phyloP scores from a whole-genome alignment of 345 rosid genomes.

The Bruguiera parviflora region DNA sequence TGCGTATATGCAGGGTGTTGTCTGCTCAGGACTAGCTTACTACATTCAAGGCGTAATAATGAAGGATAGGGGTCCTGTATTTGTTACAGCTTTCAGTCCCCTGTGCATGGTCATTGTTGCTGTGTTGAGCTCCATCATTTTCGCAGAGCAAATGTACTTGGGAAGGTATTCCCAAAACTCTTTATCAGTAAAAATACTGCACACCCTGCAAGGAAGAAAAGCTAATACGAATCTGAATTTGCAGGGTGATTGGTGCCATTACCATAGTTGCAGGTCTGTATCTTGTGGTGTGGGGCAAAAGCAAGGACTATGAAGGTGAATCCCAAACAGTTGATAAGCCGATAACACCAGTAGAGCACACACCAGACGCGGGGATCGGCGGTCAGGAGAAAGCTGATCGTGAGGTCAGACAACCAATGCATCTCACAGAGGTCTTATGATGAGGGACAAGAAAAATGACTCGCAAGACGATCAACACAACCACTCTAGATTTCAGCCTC shows the following conservation, averaged over 20 bases:
- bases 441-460: neutral
- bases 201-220: neutral
- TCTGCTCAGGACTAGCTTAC: conserved; percentile 28
- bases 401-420: conserved; percentile 29
- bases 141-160: neutral
- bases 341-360: conserved; percentile 24
- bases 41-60: conserved; percentile 11
- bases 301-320: conserved; percentile 47
- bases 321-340: conserved; percentile 13
- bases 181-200: no score
- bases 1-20: conserved; percentile 54
- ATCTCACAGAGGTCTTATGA: neutral
- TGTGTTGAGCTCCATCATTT: neutral
- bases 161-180: conserved; percentile 3
- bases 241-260: conserved; percentile 73
- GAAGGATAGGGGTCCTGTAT: conserved; percentile 4
- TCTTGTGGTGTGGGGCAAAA: conserved; percentile 83
- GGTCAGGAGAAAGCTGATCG: conserved; percentile 22
- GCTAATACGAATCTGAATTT: conserved; percentile 9
- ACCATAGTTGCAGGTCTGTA: conserved; percentile 73
- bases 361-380: conserved; percentile 12
- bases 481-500: no score
- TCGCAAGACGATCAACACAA: no score
- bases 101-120: conserved; percentile 14
- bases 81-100: conserved; percentile 11